Percentiles rank a stretch among this genome's conserved stretches.
phyloP scores from a whole-genome alignment of 2,329 filamentous ascomycete species.

The Trichoderma koningiopsis region DNA sequence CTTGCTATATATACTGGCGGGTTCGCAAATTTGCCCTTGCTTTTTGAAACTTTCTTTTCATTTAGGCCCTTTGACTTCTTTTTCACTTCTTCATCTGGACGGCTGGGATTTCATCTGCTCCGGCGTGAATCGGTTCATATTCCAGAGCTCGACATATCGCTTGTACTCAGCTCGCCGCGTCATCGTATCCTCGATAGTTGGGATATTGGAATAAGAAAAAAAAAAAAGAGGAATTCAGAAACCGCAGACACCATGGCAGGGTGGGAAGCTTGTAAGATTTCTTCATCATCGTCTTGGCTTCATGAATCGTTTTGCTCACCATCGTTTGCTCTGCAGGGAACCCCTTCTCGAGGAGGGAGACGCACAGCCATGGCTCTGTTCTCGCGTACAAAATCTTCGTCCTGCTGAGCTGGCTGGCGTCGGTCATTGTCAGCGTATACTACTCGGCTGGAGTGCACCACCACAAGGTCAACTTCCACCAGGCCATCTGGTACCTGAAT shows the following conservation, averaged over 20 bases:
- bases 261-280: slow-evolving; percentile 26
- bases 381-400: slow-evolving; percentile 76
- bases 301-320: background rate
- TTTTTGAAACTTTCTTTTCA: background rate
- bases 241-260: slow-evolving; percentile 26
- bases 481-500: slow-evolving; percentile 77
- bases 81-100: background rate
- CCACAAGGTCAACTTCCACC: slow-evolving; percentile 60
- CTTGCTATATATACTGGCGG: background rate
- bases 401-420: slow-evolving; percentile 71
- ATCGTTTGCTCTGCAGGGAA: slow-evolving; percentile 58
- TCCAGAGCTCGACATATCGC: background rate
- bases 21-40: background rate
- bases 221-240: background rate
- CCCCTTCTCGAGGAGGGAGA: slow-evolving; percentile 72
- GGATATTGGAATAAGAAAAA: background rate
- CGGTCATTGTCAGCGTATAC: slow-evolving; percentile 72
- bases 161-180: background rate
- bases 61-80: background rate
- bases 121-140: background rate
- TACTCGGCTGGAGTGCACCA: slow-evolving; percentile 68
- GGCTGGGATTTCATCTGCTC: background rate
- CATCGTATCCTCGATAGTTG: background rate
- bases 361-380: slow-evolving; percentile 62
- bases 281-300: background rate